Evolutionary conservation across 1,284 basidiomycete genomes (phyloP).

Genomic region (Coniferiporia weirii): DNA sequence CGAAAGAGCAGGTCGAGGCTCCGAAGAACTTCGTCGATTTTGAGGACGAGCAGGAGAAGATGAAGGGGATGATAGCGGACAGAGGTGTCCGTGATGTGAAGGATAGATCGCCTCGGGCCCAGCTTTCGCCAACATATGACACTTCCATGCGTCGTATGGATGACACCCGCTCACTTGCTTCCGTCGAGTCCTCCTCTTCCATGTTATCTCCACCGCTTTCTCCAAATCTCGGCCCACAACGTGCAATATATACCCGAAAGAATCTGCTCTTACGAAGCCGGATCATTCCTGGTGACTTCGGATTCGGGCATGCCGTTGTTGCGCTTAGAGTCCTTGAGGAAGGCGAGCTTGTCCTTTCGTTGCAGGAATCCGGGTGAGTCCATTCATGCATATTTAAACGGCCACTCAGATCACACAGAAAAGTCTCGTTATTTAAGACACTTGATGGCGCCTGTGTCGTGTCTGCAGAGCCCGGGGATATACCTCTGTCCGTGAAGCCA

Average conservation of each 20-base stretch:
- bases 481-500: background rate
- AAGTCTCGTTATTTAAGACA: conserved; percentile 21
- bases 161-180: conserved; percentile 10
- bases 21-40: conserved; percentile 73
- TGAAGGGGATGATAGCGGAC: conserved; percentile 65
- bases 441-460: conserved; percentile 24
- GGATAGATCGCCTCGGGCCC: conserved; percentile 21
- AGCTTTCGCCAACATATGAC: conserved; percentile 10
- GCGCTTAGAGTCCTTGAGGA: conserved; percentile 41
- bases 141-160: conserved; percentile 1
- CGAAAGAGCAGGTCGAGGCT: conserved; percentile 60
- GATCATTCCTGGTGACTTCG: conserved; percentile 43
- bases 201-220: conserved; percentile 33
- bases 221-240: conserved; percentile 15
- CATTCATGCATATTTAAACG: background rate
- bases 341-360: conserved; percentile 38
- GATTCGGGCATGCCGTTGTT: conserved; percentile 36
- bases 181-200: conserved; percentile 11
- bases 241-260: conserved; percentile 19
- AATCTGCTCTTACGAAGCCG: conserved; percentile 42
- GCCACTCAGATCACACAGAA: conserved; percentile 7
- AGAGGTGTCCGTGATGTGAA: conserved; percentile 39
- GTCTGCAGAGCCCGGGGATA: conserved; percentile 3
- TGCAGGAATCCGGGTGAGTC: conserved; percentile 55
- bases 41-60: conserved; percentile 68